Evolutionary conservation across 2,329 filamentous ascomycete genomes (phyloP), one percentile per base, ranked within the genome.

Genomic region (Huntiella savannae): DNA sequence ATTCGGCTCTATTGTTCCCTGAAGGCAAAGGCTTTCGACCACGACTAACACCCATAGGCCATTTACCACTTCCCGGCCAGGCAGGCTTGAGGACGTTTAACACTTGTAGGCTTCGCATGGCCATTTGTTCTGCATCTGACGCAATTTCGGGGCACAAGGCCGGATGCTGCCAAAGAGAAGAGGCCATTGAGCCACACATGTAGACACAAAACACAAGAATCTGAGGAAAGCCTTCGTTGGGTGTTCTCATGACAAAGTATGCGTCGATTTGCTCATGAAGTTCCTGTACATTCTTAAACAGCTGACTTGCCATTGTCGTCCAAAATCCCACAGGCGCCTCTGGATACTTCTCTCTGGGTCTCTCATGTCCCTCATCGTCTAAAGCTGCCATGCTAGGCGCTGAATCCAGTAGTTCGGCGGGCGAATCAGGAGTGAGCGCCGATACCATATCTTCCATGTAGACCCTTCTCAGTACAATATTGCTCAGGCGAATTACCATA

Each of bases 201-300:
- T 64, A 64, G 34, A 60, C 56, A 44, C 60, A 63, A 40, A 63
- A 64, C 7, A 61, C 61, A 5, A 63, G 54, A 17, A 64, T 59
- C 43, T 55, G 58, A 5, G 58, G 59, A 40, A 58, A 60, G 0
- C 56, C 57, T 37, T 62, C 54, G n/a, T 55, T 57, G 6, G 45
- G 51, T 4, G 53, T 49, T 3, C 58, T 53, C 43, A 57, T 51
- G 16, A 50, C 49, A 36, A 58, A 57, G 45, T 54, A 61, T 3
- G 57, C 58, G 7, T 58, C 55, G 39, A 64, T 58, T 47, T 62
- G 58, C 45, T 63, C 57, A 52, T 62, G 55, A 3, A 64, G 54
- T 13, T 53, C 51, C 16, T 56, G 53, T 8, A 63, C 55, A 49
- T 62, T 62, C 44, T 51, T 48, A 50, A 62, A 65, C 4, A 63